Evolutionary conservation across 2,329 filamentous ascomycete genomes (phyloP).

Genomic region (Lachnellula arida): DNA sequence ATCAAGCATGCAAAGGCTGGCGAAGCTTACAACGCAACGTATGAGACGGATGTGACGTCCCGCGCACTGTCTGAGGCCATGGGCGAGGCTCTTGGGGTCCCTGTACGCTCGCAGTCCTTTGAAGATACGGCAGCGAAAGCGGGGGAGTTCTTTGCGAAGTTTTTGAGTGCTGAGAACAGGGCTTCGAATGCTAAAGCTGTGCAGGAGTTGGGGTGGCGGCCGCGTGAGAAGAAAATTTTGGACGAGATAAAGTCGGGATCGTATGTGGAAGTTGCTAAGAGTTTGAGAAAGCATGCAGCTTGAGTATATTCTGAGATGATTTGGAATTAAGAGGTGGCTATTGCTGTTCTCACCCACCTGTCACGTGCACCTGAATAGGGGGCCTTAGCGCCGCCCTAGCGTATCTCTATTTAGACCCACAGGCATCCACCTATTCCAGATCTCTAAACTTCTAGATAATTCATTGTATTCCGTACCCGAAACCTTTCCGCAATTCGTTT

Average conservation of each 20-base stretch:
- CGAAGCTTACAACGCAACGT: slow-evolving; percentile 34
- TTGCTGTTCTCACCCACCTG: too few species aligned
- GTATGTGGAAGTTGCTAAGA: neutral
- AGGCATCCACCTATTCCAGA: too few species aligned
- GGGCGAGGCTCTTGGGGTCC: slow-evolving; percentile 20
- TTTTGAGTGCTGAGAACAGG: neutral
- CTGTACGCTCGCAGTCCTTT: neutral
- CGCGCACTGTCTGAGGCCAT: slow-evolving; percentile 31
- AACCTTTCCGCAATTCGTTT: too few species aligned
- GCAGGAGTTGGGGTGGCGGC: neutral
- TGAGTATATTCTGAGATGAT: too few species aligned
- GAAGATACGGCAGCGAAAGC: neutral
- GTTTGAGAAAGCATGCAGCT: neutral
- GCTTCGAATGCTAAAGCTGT: neutral
- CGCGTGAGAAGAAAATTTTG: neutral
- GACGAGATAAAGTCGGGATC: neutral
- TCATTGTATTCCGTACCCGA: too few species aligned
- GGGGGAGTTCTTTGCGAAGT: neutral
- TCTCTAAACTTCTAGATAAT: too few species aligned
- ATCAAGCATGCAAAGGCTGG: slow-evolving; percentile 33
- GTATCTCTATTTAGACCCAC: too few species aligned
- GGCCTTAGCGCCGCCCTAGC: too few species aligned
- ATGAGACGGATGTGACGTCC: slow-evolving; percentile 31
- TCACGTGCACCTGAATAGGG: too few species aligned
- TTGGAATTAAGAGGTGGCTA: too few species aligned